Percentiles rank a stretch among this genome's conserved stretches.
Conservation (phyloP, 257 asterid genomes). For the Oldenlandia corymbosa region DNA sequence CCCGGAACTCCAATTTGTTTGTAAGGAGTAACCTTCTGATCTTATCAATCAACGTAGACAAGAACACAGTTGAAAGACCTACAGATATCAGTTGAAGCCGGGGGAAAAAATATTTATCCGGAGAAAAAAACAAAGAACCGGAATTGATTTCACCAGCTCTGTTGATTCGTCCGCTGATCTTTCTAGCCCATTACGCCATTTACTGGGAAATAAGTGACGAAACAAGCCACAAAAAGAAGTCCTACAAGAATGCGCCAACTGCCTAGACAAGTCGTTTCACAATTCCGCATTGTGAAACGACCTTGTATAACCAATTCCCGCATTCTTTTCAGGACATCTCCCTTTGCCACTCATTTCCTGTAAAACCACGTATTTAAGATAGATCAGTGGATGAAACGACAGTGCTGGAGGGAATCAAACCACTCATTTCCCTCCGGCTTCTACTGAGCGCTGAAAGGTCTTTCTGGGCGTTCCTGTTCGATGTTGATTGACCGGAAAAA, state of each 20-base stretch:
- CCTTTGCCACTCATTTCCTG: too few relatives aligned
- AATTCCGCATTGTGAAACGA: too few relatives aligned
- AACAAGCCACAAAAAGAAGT: conserved; percentile 33
- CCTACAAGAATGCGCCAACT: conserved; percentile 70
- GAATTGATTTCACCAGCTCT: conserved; percentile 86
- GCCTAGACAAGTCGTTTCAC: conserved; percentile 72
- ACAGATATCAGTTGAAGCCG: conserved; percentile 75
- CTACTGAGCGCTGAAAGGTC: too few relatives aligned
- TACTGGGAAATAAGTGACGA: conserved; percentile 87
- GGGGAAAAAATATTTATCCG: conserved; percentile 45
- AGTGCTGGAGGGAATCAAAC: too few relatives aligned
- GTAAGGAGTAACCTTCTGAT: conserved; percentile 79
- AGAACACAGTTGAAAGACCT: conserved; percentile 88
- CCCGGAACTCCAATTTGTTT: conserved; percentile 79
- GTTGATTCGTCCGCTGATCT: conserved; percentile 45
- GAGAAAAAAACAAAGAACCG: conserved; percentile 59
- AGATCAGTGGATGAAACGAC: too few relatives aligned
- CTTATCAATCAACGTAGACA: conserved; percentile 86
- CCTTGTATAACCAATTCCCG: too few relatives aligned
- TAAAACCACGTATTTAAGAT: too few relatives aligned
- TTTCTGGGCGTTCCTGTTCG: too few relatives aligned
- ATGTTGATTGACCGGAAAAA: too few relatives aligned
- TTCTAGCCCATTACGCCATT: conserved; percentile 71
- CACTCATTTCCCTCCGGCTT: too few relatives aligned
- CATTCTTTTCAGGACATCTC: too few relatives aligned